Conservation (phyloP, 768 basidiomycete genomes). For the Piloderma croceum region DNA sequence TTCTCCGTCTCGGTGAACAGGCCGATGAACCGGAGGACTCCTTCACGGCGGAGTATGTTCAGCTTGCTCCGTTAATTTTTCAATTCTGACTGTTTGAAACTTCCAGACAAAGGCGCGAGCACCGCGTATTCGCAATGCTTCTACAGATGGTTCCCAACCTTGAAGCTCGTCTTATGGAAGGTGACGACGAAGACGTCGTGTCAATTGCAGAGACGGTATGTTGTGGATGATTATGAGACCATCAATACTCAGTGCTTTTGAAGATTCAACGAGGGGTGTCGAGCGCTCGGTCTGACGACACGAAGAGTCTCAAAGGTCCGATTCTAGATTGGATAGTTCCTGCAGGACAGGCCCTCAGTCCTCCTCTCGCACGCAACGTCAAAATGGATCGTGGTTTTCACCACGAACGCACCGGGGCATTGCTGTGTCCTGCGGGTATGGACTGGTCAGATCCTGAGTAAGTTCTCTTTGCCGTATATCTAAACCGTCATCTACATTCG, state of each 20-base stretch:
- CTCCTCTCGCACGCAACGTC: background rate
- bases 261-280: background rate
- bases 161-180: background rate
- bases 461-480: background rate
- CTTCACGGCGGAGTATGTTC: slow-evolving; percentile 10
- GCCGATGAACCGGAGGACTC: slow-evolving; percentile 11
- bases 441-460: background rate
- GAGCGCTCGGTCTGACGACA: background rate
- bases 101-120: no score
- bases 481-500: background rate
- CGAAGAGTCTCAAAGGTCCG: background rate
- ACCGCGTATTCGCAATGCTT: background rate
- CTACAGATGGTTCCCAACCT: background rate
- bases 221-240: background rate
- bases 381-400: background rate
- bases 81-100: no score
- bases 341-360: background rate
- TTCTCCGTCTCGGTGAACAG: slow-evolving; percentile 8
- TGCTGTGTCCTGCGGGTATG: background rate
- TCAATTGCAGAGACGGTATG: background rate
- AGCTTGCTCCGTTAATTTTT: no score
- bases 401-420: background rate
- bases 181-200: background rate
- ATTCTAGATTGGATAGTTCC: background rate
- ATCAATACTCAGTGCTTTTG: background rate